Percentiles rank a stretch among this genome's conserved stretches.
Evolutionary conservation across 306 rosid genomes (phyloP).

Genomic region (Mucuna pruriens): DNA sequence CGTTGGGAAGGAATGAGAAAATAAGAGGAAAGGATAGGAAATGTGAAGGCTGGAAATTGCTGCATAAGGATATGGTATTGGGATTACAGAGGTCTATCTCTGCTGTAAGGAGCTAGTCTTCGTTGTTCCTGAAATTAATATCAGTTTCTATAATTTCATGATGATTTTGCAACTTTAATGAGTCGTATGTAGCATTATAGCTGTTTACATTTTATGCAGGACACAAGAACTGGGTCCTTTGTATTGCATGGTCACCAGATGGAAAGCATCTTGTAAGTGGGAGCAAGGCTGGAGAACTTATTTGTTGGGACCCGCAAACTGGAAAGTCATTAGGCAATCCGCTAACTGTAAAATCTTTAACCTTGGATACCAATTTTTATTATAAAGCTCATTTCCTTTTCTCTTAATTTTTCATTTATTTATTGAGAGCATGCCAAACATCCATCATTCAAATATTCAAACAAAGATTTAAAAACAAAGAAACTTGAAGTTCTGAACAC

Average conservation of each 20-base stretch:
- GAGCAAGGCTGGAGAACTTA: conserved; percentile 89
- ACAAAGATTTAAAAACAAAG: background rate
- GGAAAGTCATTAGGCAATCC: conserved; percentile 80
- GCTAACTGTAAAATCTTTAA: conserved; percentile 56
- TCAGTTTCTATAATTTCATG: conserved; percentile 13
- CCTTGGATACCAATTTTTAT: conserved; percentile 8
- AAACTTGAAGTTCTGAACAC: background rate
- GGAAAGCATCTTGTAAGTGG: conserved; percentile 95
- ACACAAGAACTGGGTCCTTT: conserved; percentile 94
- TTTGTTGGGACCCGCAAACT: conserved; percentile 90
- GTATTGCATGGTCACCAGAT: conserved; percentile 95
- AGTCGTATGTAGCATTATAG: background rate
- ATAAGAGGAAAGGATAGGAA: background rate
- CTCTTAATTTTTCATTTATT: background rate
- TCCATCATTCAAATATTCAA: background rate
- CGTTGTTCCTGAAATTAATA: background rate
- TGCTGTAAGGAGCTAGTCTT: background rate
- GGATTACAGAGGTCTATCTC: background rate
- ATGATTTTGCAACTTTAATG: background rate
- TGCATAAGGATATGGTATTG: background rate
- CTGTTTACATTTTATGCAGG: conserved; percentile 52
- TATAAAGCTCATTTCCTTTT: conserved; percentile 3
- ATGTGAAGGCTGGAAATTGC: background rate
- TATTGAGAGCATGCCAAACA: background rate
- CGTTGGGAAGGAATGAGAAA: background rate